Base-by-base conservation (phyloP, 1,284 basidiomycete species). In the Cutaneotrichosporon cavernicola region DNA sequence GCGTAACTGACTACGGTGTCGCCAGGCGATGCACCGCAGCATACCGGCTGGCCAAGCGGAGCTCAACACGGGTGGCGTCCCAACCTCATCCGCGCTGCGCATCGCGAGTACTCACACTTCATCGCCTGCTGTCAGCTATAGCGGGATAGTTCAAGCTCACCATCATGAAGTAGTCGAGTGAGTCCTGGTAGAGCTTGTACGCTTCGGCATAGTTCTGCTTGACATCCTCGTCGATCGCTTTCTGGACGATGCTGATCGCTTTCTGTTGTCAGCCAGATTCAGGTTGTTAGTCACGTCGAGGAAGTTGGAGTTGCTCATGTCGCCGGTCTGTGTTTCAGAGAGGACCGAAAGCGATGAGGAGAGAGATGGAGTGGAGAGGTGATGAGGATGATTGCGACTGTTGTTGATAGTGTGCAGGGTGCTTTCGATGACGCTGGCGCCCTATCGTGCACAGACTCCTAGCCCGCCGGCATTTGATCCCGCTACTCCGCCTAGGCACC, bases 141-240 rank as follows among this genome's bases (percentile, higher is more conserved):
- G 18, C 26, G 21, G 21, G 43, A 36, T 6, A 5, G 6, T 22
- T 34, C 32, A 5, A 53, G 65, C 76, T 70, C 62, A 89, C 85
- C 82, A 98, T 90, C 90, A 98, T 94, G 80, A 99, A 99, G 82
- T 97, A 99, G 79, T 99, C 96, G 65, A 99, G 86, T 4, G 92
- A 87, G 84, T 98, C 97, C 83, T 91, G 90, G 81, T 93, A 94
- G 71, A 89, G 88, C 83, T 92, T 95, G 86, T 92, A 96, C 21
- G 95, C 94, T 76, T 96, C 93, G 57, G 70, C 83, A 81, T 97
- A 99, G 81, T 97, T 92, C 81, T 92, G 90, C 79, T 94, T 94
- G 70, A 87, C 86, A 83, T 99, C 96, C 72, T 92, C 91, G 71
- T 97, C 94, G 78, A 98, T 97, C 61, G 96, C 96, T 72, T 88